Evolutionary conservation across 179 eudicot genomes (phyloP).

Genomic region (Amaranthus tricolor): DNA sequence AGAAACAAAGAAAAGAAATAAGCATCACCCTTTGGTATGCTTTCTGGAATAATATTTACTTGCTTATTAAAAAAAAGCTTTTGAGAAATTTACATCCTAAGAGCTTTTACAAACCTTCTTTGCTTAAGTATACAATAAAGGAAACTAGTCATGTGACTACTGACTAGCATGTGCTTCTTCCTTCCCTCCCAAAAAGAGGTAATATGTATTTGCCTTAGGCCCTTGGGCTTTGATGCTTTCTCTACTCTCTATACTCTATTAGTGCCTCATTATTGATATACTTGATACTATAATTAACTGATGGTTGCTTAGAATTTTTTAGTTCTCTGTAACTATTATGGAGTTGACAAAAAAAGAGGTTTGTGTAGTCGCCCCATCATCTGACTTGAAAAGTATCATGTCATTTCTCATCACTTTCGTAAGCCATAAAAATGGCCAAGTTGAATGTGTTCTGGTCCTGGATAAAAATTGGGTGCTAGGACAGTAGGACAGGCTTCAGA

Average conservation of each 20-base stretch:
- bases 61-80: no score
- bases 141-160: conserved; percentile 24
- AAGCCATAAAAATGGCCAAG: no score
- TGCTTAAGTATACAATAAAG: conserved; percentile 8
- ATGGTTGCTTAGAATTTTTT: background rate
- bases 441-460: no score
- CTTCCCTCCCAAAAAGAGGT: background rate
- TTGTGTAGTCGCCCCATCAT: no score
- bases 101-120: conserved; percentile 17
- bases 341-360: no score
- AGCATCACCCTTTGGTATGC: background rate
- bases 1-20: background rate
- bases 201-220: background rate
- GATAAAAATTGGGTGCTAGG: no score
- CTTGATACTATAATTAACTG: background rate
- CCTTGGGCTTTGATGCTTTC: conserved; percentile 18
- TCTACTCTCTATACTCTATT: background rate
- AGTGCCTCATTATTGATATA: no score
- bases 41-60: background rate
- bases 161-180: conserved; percentile 19
- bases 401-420: no score
- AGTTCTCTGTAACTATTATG: background rate
- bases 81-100: background rate
- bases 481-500: no score
- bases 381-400: no score